Evolutionary conservation across 2,329 filamentous ascomycete species (phyloP), one percentile per base, ranked within the genome.

Genomic region (Calonectria naviculata): DNA sequence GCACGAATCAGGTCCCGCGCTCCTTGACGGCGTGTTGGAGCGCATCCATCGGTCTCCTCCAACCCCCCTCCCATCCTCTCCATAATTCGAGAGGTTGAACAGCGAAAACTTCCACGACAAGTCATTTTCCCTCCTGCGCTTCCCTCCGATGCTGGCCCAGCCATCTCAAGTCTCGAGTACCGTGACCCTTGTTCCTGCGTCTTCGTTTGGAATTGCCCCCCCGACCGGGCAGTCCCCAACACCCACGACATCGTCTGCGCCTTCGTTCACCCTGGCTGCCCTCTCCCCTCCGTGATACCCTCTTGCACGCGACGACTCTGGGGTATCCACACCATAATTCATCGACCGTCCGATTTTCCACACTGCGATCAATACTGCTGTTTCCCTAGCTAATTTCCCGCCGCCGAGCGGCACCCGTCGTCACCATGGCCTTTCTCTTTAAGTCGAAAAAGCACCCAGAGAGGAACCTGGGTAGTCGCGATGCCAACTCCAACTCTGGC

Each of bases 401-500:
- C 82, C 82, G 80, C 80, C 78, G 78, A 81, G 82, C 83, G 81
- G 82, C 74, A 67, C 79, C 80, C 62, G 78, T 81, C 80, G 84
- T 78, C 80, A 83, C 87, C 83, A 95, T 95, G 93, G 92, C 93
- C 76, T 95, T 95, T 83, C 88, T 95, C 73, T 95, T 95, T 87
- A 94, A 94, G 83, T 94, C 92, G 68, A 95, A 95, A 85, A 95
- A 94, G 84, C 89, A 90, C 80, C 91, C 93, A 82, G 91, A 92
- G 78, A 89, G 91, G 80, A 85, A 85, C 68, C 81, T 89, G 75
- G 84, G 86, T 65, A 89, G 86, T 80, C 88, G 89, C 80, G 89
- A 91, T 79, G 88, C 86, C 64, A 84, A 83, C 65, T 86, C 87
- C 60, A 84, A 83, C 64, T 86, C 87, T 8, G 77, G 77, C 34